These are phyloP conservation scores for Zasmidium citrigriseum DNA, from an alignment of 2,329 filamentous ascomycete species.

Conservation along the genomic window DNA sequence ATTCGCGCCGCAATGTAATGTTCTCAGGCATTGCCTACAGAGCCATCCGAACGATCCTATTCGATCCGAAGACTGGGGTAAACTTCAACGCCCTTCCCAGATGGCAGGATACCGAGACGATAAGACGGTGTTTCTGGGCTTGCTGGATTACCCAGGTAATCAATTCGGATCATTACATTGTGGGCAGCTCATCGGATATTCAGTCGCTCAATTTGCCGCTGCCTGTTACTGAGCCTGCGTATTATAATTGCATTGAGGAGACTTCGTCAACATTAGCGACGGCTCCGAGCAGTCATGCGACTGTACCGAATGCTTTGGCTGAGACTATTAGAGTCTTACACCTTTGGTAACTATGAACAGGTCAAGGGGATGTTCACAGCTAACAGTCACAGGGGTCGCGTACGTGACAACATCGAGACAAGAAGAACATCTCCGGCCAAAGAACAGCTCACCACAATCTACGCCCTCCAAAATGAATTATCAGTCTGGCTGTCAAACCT, in stretches of 20 bases:
- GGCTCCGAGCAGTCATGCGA: not conserved
- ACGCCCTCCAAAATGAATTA: not conserved
- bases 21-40: not conserved
- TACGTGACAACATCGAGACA: conserved; percentile 4
- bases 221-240: not conserved
- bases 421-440: not conserved
- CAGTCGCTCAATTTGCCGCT: not conserved
- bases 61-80: not conserved
- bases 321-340: not conserved
- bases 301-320: not conserved
- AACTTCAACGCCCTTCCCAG: not conserved
- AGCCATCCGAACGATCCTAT: not conserved
- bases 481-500: not conserved
- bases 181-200: not conserved
- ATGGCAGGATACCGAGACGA: not conserved
- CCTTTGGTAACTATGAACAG: not conserved
- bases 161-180: conserved; percentile 6
- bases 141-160: not conserved
- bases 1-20: conserved; percentile 1
- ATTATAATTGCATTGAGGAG: not conserved
- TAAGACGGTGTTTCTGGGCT: conserved; percentile 5
- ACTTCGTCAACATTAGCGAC: not conserved
- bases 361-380: not conserved
- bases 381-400: not conserved
- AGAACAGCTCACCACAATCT: not conserved